phyloP scores from a whole-genome alignment of 2,329 filamentous ascomycete species.

The Mariannaea elegans region DNA sequence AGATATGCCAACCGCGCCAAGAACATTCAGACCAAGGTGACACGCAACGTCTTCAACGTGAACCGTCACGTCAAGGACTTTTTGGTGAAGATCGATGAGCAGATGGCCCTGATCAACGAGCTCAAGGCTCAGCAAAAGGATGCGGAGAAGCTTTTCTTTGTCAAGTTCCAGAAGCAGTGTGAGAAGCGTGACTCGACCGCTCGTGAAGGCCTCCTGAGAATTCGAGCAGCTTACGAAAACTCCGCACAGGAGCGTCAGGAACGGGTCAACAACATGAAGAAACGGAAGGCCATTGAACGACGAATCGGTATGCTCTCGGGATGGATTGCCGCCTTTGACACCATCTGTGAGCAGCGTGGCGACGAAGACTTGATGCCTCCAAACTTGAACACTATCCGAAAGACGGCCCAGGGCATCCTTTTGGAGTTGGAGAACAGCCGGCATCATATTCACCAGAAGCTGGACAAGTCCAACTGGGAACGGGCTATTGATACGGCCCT shows the following conservation, averaged over 20 bases:
- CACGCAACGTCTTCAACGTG: slow-evolving; percentile 98
- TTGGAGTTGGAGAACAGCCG: slow-evolving; percentile 89
- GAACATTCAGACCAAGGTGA: slow-evolving; percentile 99
- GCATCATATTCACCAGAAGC: slow-evolving; percentile 86
- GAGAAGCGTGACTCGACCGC: slow-evolving; percentile 82
- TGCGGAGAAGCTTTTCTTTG: slow-evolving; percentile 80
- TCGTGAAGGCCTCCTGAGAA: slow-evolving; percentile 80
- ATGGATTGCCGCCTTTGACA: slow-evolving; percentile 93
- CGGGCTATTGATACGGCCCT: slow-evolving; percentile 86
- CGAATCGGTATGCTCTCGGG: slow-evolving; percentile 86
- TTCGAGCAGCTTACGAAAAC: slow-evolving; percentile 86
- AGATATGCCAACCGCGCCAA: slow-evolving; percentile 98
- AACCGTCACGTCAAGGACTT: slow-evolving; percentile 99
- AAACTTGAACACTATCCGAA: slow-evolving; percentile 79
- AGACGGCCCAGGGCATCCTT: slow-evolving; percentile 87
- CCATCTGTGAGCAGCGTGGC: slow-evolving; percentile 73
- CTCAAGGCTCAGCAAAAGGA: slow-evolving; percentile 93
- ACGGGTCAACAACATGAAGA: slow-evolving; percentile 81
- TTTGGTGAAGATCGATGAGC: slow-evolving; percentile 98
- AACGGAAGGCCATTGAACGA: slow-evolving; percentile 81
- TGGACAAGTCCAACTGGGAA: slow-evolving; percentile 87
- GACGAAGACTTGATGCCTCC: slow-evolving; percentile 67
- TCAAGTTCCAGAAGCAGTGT: slow-evolving; percentile 89
- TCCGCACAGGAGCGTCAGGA: slow-evolving; percentile 80
- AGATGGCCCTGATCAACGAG: slow-evolving; percentile 96